These are phyloP conservation scores for Rhynchosporium agropyri DNA, from an alignment of 2,329 filamentous ascomycete genomes.

Conservation along the genomic window DNA sequence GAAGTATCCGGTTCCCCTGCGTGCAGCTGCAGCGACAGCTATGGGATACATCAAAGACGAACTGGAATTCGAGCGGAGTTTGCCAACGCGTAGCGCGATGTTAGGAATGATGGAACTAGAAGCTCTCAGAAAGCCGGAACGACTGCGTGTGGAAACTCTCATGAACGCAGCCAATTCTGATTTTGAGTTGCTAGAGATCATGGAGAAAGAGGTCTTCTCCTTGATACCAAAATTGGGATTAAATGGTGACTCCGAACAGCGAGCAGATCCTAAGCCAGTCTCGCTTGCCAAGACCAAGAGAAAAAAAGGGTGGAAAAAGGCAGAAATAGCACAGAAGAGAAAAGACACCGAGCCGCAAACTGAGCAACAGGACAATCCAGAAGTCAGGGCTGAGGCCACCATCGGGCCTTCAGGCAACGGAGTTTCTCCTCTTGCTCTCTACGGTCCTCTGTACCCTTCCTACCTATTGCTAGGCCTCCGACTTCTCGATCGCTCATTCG, in stretches of 20 bases:
- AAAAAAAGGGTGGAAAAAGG: slow-evolving; percentile 20
- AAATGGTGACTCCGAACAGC: slow-evolving; percentile 35
- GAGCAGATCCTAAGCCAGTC: background rate
- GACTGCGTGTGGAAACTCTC: slow-evolving; percentile 53
- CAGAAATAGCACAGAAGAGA: slow-evolving; percentile 12
- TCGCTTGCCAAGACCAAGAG: slow-evolving; percentile 15
- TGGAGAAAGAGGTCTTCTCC: slow-evolving; percentile 69
- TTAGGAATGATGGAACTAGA: slow-evolving; percentile 19
- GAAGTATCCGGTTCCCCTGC: slow-evolving; percentile 40
- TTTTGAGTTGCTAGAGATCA: slow-evolving; percentile 64
- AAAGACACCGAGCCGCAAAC: background rate
- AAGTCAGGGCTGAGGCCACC: background rate
- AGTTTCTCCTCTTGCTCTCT: slow-evolving; percentile 49
- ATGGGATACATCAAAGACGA: slow-evolving; percentile 32
- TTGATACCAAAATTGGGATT: slow-evolving; percentile 60
- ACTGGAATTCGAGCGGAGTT: slow-evolving; percentile 18
- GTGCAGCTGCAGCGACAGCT: slow-evolving; percentile 39
- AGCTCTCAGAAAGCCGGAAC: slow-evolving; percentile 48
- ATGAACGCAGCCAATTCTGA: slow-evolving; percentile 63
- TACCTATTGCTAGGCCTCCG: slow-evolving; percentile 60
- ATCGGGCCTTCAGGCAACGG: slow-evolving; percentile 12
- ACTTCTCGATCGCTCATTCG: slow-evolving; percentile 60
- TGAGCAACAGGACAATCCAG: background rate
- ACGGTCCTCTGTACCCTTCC: slow-evolving; percentile 66
- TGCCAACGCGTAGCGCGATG: background rate